A percentile compares a stretch with the other conserved stretches of the same genome.
phyloP scores from a whole-genome alignment of 345 rosid species.

The Acer saccharum region DNA sequence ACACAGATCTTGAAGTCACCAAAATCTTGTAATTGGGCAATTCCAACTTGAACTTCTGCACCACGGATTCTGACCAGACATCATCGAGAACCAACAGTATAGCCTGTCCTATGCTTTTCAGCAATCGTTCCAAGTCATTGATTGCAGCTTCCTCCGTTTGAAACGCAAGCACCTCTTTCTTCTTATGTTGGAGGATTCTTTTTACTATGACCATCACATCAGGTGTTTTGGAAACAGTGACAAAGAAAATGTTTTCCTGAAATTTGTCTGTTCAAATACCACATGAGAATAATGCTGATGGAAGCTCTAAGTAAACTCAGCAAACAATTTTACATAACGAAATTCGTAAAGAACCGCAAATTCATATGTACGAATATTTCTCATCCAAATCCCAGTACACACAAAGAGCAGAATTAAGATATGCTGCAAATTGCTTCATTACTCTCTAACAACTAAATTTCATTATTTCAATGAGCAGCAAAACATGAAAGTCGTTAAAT shows the following conservation, averaged over 20 bases:
- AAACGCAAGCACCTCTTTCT: slow-evolving; percentile 7
- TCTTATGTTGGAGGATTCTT: slow-evolving; percentile 31
- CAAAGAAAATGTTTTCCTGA: slow-evolving; percentile 49
- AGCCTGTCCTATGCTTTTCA: slow-evolving; percentile 28
- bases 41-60: slow-evolving; percentile 26
- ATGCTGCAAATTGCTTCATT: neutral
- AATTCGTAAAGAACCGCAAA: neutral
- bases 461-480: neutral
- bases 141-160: slow-evolving; percentile 32
- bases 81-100: slow-evolving; percentile 72
- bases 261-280: slow-evolving; percentile 44
- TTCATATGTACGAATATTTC: neutral
- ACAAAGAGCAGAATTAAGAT: neutral
- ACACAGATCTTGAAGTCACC: slow-evolving; percentile 61
- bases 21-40: slow-evolving; percentile 48
- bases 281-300: slow-evolving; percentile 14
- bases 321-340: neutral
- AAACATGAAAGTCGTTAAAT: neutral
- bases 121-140: slow-evolving; percentile 21
- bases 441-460: neutral
- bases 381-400: neutral
- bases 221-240: slow-evolving; percentile 42
- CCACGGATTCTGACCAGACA: slow-evolving; percentile 52
- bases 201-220: slow-evolving; percentile 37
- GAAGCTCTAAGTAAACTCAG: neutral